Conservation (phyloP, 805 yeast species). For the Ogataea pilisensis region DNA sequence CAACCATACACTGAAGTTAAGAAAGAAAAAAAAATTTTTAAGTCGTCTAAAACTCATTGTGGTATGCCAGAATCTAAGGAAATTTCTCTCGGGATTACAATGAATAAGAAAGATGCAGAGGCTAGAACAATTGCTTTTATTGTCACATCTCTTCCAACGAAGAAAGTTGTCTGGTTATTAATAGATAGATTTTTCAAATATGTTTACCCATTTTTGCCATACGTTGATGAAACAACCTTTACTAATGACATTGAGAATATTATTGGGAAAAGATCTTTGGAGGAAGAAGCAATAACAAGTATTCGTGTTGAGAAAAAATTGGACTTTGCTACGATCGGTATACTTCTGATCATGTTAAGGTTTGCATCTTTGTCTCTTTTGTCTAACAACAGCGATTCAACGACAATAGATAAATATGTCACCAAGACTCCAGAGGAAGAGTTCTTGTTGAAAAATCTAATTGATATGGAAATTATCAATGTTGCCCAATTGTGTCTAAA, state of each 20-base stretch:
- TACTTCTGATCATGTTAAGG: conserved; percentile 41
- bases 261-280: conserved; percentile 33
- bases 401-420: conserved; percentile 19
- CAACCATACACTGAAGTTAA: conserved; percentile 24
- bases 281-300: conserved; percentile 29
- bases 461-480: conserved; percentile 40
- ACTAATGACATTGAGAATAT: conserved; percentile 32
- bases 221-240: conserved; percentile 37
- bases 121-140: conserved; percentile 27
- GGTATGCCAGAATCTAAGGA: conserved; percentile 9
- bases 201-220: conserved; percentile 47
- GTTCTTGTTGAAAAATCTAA: conserved; percentile 42
- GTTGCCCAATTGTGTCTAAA: conserved; percentile 53
- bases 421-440: conserved; percentile 25
- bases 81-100: conserved; percentile 8
- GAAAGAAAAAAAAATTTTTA: conserved; percentile 6
- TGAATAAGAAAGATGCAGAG: conserved; percentile 18
- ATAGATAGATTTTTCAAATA: conserved; percentile 40
- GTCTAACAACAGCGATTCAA: conserved; percentile 22
- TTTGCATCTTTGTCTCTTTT: conserved; percentile 40
- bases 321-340: conserved; percentile 47
- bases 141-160: conserved; percentile 38
- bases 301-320: conserved; percentile 38
- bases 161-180: conserved; percentile 41
- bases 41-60: background rate